Conservation (phyloP, 2,329 filamentous ascomycete genomes). For the Phialophora verrucosa region DNA sequence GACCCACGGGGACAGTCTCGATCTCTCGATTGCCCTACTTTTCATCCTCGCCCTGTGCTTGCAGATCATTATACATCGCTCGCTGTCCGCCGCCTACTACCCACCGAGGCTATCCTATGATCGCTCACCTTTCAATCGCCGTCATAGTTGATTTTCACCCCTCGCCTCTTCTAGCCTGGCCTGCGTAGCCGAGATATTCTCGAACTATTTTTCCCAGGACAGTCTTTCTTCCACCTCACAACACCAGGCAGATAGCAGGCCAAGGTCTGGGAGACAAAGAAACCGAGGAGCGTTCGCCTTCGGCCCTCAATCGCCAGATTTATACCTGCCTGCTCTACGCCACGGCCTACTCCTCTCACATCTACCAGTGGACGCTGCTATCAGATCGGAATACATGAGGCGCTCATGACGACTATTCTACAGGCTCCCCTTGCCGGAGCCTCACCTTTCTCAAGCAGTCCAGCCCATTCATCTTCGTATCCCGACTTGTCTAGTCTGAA, state of each 20-base stretch:
- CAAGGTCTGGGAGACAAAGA: conserved; percentile 2
- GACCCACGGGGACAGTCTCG: conserved; percentile 7
- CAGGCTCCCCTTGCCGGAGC: conserved; percentile 43
- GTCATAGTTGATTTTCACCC: conserved; percentile 10
- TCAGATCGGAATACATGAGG: conserved; percentile 27
- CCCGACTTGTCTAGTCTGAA: conserved; percentile 33
- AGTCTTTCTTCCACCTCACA: neutral
- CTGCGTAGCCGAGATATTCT: conserved; percentile 11
- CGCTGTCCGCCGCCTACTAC: conserved; percentile 4
- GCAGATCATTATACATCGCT: conserved; percentile 22
- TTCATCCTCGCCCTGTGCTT: conserved; percentile 7
- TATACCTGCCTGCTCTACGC: neutral
- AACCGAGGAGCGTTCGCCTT: neutral
- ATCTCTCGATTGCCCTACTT: conserved; percentile 19
- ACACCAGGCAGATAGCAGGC: neutral
- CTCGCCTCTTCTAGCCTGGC: conserved; percentile 2
- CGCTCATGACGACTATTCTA: conserved; percentile 47
- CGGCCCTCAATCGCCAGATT: neutral
- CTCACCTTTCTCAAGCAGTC: conserved; percentile 44
- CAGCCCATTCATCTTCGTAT: conserved; percentile 40
- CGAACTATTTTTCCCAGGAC: neutral
- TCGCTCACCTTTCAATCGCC: conserved; percentile 10
- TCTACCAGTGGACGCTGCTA: neutral
- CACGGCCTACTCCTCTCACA: conserved; percentile 1
- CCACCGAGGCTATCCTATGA: conserved; percentile 9